Evolutionary conservation across 2,329 filamentous ascomycete species (phyloP), one percentile per base, ranked within the genome.

Genomic region (Penicillium sp.): DNA sequence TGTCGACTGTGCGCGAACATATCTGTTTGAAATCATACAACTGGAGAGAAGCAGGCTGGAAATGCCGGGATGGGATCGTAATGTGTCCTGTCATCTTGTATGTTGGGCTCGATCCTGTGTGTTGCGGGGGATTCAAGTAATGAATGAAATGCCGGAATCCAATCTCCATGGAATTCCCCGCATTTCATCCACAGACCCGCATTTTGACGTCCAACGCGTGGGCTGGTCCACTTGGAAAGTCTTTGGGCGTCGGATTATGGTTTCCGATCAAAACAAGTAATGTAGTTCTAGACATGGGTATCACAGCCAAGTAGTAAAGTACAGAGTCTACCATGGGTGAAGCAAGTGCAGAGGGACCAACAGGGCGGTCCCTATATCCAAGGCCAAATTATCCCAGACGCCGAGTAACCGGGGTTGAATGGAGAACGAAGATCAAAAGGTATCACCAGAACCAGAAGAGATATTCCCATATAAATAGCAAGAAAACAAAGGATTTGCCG

Each of bases 11-110:
- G 49, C 78, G 75, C 2, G 75, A 77, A 62, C 78, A 83, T 27
- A 83, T 70, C 2, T 66, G 63, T 57, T 76, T 72, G 64, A 85
- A 81, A 2, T 75, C 72, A 3, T 77, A 65, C 3, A 85, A 62
- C 1, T 62, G 33, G 7, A 64, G 27, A 1, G 66, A 59, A 13
- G 58, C 50, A 2, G 59, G 9, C 6, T 66, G 47, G 55, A 68
- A 70, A 27, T 70, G 62, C 27, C 71, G 66, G 11, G 63, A 54
- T 19, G 64, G 50, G 29, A 65, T 58, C 3, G 37, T 3, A 10
- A 58, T 27, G 21, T 57, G 60, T n/a, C 50, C 50, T 14, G 58
- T 60, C 48, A 50, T 50, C 21, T 37, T 47, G 23, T 31, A 25
- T 21, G 23, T 25, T 16, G 1, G 6, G 27, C 29, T 21, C 13